Conservation (phyloP, 202 grass and related monocot species). For the Bolboschoenoplectus hybrid region DNA sequence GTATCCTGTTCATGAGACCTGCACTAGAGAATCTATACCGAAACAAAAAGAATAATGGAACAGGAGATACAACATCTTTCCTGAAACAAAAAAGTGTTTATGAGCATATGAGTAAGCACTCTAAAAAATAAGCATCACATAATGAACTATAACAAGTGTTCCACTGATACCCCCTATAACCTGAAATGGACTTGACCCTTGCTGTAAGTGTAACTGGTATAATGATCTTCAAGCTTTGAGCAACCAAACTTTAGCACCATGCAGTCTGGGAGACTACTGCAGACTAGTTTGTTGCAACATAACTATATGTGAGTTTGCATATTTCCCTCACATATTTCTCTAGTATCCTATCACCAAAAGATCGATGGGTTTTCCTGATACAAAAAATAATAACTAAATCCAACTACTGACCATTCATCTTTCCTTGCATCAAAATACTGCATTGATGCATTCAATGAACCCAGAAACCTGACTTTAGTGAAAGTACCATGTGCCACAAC, state of each 20-base stretch:
- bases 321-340: neutral
- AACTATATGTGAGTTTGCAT: neutral
- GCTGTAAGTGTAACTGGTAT: neutral
- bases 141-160: neutral
- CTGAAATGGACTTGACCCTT: neutral
- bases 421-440: conserved; percentile 63
- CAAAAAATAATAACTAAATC: conserved; percentile 30
- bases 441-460: conserved; percentile 60
- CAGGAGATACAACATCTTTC: conserved; percentile 72
- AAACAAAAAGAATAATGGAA: conserved; percentile 64
- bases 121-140: neutral
- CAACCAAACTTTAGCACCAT: conserved; percentile 22
- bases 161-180: neutral
- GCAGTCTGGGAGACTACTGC: neutral
- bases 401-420: conserved; percentile 66
- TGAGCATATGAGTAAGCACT: neutral
- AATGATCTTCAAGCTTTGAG: neutral
- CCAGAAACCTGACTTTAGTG: conserved; percentile 73
- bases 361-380: conserved; percentile 16
- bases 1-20: conserved; percentile 46
- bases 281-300: conserved; percentile 19
- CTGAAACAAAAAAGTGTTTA: conserved; percentile 41
- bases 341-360: neutral
- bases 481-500: conserved; percentile 56
- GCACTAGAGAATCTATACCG: conserved; percentile 51